These are phyloP conservation scores for Bipolaris cookei DNA, from an alignment of 2,329 filamentous ascomycete species.

Conservation along the genomic window DNA sequence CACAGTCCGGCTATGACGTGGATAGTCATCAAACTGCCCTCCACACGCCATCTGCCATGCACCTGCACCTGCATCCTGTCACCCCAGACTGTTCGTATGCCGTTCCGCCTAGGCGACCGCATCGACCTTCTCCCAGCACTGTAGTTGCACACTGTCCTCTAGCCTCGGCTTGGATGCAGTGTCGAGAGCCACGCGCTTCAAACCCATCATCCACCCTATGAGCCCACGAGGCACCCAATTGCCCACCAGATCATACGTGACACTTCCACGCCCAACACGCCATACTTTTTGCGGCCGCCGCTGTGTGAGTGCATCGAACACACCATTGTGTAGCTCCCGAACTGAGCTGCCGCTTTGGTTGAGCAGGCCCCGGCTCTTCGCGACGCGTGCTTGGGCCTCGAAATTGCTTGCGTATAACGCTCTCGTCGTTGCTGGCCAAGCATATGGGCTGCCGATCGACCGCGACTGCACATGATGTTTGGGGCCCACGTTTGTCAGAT, in stretches of 20 bases:
- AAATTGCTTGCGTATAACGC: constrained; percentile 49
- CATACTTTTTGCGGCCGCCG: constrained; percentile 66
- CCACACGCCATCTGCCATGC: neutral
- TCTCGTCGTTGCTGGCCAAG: constrained; percentile 47
- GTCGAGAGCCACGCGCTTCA: constrained; percentile 61
- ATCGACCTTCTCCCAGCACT: constrained; percentile 56
- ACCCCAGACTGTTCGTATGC: neutral
- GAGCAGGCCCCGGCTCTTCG: constrained; percentile 60
- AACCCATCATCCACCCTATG: constrained; percentile 93
- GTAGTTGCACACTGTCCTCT: constrained; percentile 50
- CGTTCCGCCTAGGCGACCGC: constrained; percentile 19
- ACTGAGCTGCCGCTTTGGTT: constrained; percentile 70
- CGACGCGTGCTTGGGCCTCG: constrained; percentile 45
- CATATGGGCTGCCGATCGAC: constrained; percentile 42
- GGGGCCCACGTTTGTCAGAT: constrained; percentile 70
- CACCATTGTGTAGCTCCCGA: constrained; percentile 79
- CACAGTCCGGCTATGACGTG: constrained; percentile 17
- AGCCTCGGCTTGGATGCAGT: constrained; percentile 46
- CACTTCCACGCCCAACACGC: constrained; percentile 82
- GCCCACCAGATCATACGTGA: constrained; percentile 85
- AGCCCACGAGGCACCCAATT: constrained; percentile 76
- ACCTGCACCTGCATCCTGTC: neutral
- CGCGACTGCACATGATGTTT: constrained; percentile 50
- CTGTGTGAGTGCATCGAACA: constrained; percentile 86
- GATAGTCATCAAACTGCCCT: constrained; percentile 4